A percentile compares a stretch with the other conserved stretches of the same genome.
Evolutionary conservation across 306 rosid species (phyloP).

Genomic region (Gillenia trifoliata): DNA sequence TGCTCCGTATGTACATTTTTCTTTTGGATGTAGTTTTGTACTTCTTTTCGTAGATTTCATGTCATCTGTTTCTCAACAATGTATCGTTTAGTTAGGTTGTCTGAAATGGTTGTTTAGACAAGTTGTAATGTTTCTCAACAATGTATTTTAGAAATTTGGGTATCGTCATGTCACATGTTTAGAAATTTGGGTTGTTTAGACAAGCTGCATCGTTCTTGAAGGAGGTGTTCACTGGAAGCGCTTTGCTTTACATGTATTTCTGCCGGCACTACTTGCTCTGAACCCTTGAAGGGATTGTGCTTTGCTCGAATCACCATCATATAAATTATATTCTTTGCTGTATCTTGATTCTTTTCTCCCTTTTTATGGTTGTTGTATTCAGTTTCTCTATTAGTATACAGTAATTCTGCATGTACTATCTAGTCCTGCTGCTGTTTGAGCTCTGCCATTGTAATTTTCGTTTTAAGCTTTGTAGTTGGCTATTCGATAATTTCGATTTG

Average conservation of each 20-base stretch:
- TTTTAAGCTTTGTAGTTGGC: neutral
- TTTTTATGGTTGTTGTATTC: neutral
- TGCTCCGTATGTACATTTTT: conserved; percentile 4
- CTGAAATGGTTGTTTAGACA: neutral
- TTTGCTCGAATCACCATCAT: neutral
- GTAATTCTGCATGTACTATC: neutral
- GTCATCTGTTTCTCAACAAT: neutral
- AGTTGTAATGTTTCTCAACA: conserved; percentile 3
- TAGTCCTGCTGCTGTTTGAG: neutral
- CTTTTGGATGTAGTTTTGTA: conserved; percentile 3
- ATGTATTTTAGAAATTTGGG: conserved; percentile 1
- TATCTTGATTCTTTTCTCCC: neutral
- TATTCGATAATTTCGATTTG: neutral
- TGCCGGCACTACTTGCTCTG: conserved; percentile 5
- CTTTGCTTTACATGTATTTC: conserved; percentile 2
- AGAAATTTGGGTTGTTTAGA: conserved; percentile 10
- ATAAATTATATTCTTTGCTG: neutral
- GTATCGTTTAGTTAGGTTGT: neutral
- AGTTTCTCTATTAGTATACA: neutral
- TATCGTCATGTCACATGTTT: neutral
- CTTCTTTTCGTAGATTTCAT: neutral
- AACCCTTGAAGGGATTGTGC: neutral
- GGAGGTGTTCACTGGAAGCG: neutral
- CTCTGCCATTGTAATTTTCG: neutral
- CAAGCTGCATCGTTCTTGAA: conserved; percentile 13